Base-by-base conservation (phyloP, 2,329 filamentous ascomycete species). In the Plenodomus lindquistii region DNA sequence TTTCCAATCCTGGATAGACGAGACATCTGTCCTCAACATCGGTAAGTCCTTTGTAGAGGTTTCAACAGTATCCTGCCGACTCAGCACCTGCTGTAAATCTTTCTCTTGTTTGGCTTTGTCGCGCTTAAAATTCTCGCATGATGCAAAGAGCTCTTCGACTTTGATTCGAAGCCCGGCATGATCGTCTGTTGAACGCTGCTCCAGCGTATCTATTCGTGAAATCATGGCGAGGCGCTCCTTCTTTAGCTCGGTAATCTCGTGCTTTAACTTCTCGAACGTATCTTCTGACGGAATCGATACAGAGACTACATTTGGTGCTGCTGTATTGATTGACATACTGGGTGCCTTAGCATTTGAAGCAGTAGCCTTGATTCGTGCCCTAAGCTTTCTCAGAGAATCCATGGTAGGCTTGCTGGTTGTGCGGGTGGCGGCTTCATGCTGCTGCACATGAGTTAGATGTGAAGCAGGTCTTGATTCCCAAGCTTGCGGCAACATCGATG, bases 401-500 rank as follows among this genome's bases (percentile, higher is more conserved):
- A 57, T 35, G 3, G 42, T 40, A 8, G 41, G 39, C 3, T 42
- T 44, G 15, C 11, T 11, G 2, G 24, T 31, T 42, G 37, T 5
- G 16, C 19, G 7, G n/a, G 7, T 27, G n/a, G 29, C 37, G 19
- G 40, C 34, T 37, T 46, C 34, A 11, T 44, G 38, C 24, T 27
- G 37, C n/a, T 44, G 42, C 8, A 41, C 37, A 1, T 15, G 27
- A 18, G 42, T 39, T 19, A 24, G 3, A 20, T 37, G 20, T 9
- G 34, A 27, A 29, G 21, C 4, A 17, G 10, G 27, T 15, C 4
- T 13, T 13, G 27, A 31, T 4, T 31, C 36, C 11, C 22, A 37
- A 16, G 19, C 17, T 10, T 16, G 13, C 15, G 62, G 53, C 2
- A 59, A 8, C 58, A 68, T 68, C 1, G 57, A 57, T 17, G 66